Conservation (phyloP, 495 filamentous ascomycete species). For the Aspergillus haitiensis region DNA sequence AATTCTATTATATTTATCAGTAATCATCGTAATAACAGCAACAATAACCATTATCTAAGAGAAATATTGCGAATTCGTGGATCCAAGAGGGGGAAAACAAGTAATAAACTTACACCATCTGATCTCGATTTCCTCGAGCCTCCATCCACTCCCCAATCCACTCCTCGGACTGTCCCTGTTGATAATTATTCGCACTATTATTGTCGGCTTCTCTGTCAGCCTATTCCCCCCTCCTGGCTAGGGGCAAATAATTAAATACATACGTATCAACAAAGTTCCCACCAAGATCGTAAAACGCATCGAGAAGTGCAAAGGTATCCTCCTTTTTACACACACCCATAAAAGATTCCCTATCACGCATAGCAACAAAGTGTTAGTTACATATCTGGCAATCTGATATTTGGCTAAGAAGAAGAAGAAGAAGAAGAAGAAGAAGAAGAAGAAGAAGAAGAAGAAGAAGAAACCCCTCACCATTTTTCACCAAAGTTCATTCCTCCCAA, state of each 20-base stretch:
- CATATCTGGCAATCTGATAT: neutral
- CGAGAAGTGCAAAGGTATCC: slow-evolving; percentile 14
- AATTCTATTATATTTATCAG: slow-evolving; percentile 1
- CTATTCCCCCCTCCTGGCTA: neutral
- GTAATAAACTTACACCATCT: slow-evolving; percentile 17
- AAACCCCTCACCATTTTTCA: slow-evolving; percentile 5
- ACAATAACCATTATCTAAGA: too few species aligned
- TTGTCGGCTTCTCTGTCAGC: neutral
- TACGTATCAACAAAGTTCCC: slow-evolving; percentile 24
- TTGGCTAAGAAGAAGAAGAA: neutral
- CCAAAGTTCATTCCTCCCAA: slow-evolving; percentile 20
- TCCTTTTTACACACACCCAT: slow-evolving; percentile 20
- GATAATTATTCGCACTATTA: slow-evolving; percentile 18
- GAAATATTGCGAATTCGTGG: too few species aligned
- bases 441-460: neutral
- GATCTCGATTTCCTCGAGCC: slow-evolving; percentile 15
- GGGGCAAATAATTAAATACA: neutral
- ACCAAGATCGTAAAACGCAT: slow-evolving; percentile 16
- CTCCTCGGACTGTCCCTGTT: slow-evolving; percentile 14
- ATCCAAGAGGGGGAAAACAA: neutral
- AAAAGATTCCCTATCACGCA: slow-evolving; percentile 15
- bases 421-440: neutral
- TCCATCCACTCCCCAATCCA: slow-evolving; percentile 26
- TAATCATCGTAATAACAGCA: neutral
- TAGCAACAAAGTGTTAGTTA: slow-evolving; percentile 14